These are phyloP conservation scores for Zalerion maritima DNA, from an alignment of 495 filamentous ascomycete genomes.

Conservation along the genomic window DNA sequence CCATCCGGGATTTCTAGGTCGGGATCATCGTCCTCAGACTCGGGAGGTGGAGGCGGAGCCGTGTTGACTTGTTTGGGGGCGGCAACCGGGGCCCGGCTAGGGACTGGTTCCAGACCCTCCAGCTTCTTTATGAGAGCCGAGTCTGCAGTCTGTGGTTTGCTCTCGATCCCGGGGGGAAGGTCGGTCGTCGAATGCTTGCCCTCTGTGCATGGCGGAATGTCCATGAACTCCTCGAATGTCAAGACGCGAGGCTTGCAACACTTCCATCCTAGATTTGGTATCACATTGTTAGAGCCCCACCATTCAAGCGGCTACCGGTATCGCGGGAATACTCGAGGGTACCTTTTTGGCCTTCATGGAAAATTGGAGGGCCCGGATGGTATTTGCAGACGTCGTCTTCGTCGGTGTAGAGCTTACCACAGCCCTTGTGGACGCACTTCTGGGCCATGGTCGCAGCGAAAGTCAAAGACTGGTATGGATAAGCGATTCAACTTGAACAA, in stretches of 20 bases:
- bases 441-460: slow-evolving; percentile 44
- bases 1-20: slow-evolving; percentile 52
- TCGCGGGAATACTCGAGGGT: slow-evolving; percentile 13
- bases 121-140: slow-evolving; percentile 4
- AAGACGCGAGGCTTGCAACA: slow-evolving; percentile 97
- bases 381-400: slow-evolving; percentile 75
- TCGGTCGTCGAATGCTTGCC: slow-evolving; percentile 84
- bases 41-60: slow-evolving; percentile 50
- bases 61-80: slow-evolving; percentile 41
- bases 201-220: slow-evolving; percentile 83
- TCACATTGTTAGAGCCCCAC: slow-evolving; percentile 1
- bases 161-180: slow-evolving; percentile 41
- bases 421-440: slow-evolving; percentile 94
- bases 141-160: slow-evolving; percentile 26
- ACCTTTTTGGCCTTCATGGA: slow-evolving; percentile 99
- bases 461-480: not conserved
- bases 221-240: slow-evolving; percentile 96
- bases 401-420: slow-evolving; percentile 77
- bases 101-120: slow-evolving; percentile 20
- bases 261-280: slow-evolving; percentile 68
- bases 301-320: too few species aligned
- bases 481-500: not conserved
- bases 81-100: slow-evolving; percentile 32
- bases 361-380: slow-evolving; percentile 86
- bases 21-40: slow-evolving; percentile 80